Percentiles rank a stretch among this genome's conserved stretches.
These are phyloP conservation scores for Rubus parviflorus DNA, from an alignment of 306 rosid species.

Conservation along the genomic window DNA sequence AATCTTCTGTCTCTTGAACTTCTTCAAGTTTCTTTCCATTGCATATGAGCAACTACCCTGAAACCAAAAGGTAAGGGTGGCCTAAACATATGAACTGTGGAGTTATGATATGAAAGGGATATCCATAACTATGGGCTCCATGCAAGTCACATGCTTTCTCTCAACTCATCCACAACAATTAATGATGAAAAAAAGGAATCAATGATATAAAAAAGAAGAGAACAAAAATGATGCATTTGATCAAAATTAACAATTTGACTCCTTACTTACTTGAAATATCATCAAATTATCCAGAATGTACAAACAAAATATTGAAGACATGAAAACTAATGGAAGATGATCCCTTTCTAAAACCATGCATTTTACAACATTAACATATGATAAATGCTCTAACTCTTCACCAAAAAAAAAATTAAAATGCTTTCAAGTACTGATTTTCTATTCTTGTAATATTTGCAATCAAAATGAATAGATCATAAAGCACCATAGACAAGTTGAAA, in stretches of 20 bases:
- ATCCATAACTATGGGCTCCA: background rate
- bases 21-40: constrained; percentile 44
- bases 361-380: background rate
- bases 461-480: background rate
- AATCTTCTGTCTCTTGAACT: constrained; percentile 53
- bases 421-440: background rate
- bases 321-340: background rate
- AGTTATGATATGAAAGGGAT: background rate
- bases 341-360: background rate
- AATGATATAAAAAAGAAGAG: background rate
- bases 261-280: background rate
- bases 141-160: background rate
- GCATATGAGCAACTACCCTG: constrained; percentile 46
- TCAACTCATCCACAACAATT: background rate
- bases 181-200: constrained; percentile 5
- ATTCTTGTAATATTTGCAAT: background rate
- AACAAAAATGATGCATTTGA: background rate
- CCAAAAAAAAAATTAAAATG: background rate
- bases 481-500: background rate
- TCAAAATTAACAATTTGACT: background rate
- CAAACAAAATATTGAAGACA: background rate
- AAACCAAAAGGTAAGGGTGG: constrained; percentile 5
- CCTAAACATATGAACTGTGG: background rate
- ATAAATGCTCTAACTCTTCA: background rate
- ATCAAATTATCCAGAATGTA: background rate